Evolutionary conservation across 2,329 filamentous ascomycete genomes (phyloP), one percentile per base, ranked within the genome.

Genomic region (Sporothrix mexicana): DNA sequence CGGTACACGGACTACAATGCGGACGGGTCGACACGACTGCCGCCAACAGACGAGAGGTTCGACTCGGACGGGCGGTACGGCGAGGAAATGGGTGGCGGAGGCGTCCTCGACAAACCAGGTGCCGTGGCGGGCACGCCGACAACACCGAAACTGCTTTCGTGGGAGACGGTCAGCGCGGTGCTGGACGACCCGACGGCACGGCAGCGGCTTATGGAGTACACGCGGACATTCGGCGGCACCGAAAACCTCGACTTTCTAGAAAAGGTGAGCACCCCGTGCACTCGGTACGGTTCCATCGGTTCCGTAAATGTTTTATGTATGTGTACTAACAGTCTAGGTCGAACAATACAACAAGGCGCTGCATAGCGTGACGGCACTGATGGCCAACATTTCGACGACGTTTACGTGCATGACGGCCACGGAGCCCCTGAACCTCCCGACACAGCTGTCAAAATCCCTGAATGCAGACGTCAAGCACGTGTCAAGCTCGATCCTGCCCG

Each of bases 211-310:
- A 81, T 83, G 72, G 82, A 81, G 59, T 89, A 87, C 77, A 85
- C 86, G n/a, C 82, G 84, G 66, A 81, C 78, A 43, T 79, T 81
- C 45, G 82, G 84, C 47, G 83, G 82, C 72, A 84, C 82, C 1
- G 83, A 87, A 70, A 85, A 87, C 73, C 80, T 89, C 72, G 86
- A 85, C 70, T 86, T 86, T 74, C 77, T 87, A 41, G 78, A 82
- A 23, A 85, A 84, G 80, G 30, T 30, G 30, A 30, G 30, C 30
- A 30, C 30, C 30, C 30, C 30, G 30, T 30, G 30, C n/a, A n/a
- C n/a, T n/a, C n/a, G n/a, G n/a, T 30, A 30, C 30, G 30, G 30
- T 30, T 30, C 5, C 30, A 30, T 30, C 2, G 5, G n/a, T n/a
- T n/a, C n/a, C n/a, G n/a, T n/a, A 57, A n/a, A 57, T 3, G n/a